Percentiles rank a stretch among this genome's conserved stretches.
Evolutionary conservation across 768 basidiomycete species (phyloP).

Genomic region (Termitomyces sp.): DNA sequence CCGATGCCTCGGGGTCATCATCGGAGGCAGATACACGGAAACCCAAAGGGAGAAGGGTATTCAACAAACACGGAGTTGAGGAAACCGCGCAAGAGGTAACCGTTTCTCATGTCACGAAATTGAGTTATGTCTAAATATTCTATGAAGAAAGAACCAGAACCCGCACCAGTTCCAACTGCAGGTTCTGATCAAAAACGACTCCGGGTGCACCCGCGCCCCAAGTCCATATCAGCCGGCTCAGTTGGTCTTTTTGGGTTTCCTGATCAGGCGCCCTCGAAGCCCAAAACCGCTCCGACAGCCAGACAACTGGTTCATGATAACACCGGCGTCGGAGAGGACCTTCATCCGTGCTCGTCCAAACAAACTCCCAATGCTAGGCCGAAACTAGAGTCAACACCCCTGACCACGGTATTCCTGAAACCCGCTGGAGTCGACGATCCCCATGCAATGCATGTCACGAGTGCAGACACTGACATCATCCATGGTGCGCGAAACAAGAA

Average conservation of each 20-base stretch:
- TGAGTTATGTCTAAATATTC: conserved; percentile 15
- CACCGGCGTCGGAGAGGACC: conserved; percentile 42
- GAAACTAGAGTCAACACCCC: not conserved
- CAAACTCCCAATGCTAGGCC: not conserved
- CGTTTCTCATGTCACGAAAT: not conserved
- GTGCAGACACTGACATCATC: conserved; percentile 12
- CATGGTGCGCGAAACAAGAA: conserved; percentile 24
- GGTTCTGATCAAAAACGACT: conserved; percentile 4
- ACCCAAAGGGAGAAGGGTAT: conserved; percentile 48
- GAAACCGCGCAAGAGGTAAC: conserved; percentile 30
- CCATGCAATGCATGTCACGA: conserved; percentile 13
- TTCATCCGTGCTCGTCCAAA: conserved; percentile 30
- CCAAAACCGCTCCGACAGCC: conserved; percentile 33
- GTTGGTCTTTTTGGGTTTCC: conserved; percentile 18
- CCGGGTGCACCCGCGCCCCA: conserved; percentile 15
- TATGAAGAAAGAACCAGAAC: conserved; percentile 12
- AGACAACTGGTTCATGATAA: conserved; percentile 41
- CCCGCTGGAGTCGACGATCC: conserved; percentile 54
- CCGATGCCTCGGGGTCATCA: conserved; percentile 20
- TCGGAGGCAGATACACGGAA: conserved; percentile 12
- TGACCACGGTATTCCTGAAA: conserved; percentile 35
- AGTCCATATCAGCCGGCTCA: conserved; percentile 19
- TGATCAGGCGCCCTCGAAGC: conserved; percentile 16
- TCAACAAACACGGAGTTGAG: conserved; percentile 41
- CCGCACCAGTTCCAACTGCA: conserved; percentile 2